Percentiles rank a stretch among this genome's conserved stretches.
Evolutionary conservation across 1,284 basidiomycete species (phyloP).

Genomic region (Pseudozyma tsukubaensis): DNA sequence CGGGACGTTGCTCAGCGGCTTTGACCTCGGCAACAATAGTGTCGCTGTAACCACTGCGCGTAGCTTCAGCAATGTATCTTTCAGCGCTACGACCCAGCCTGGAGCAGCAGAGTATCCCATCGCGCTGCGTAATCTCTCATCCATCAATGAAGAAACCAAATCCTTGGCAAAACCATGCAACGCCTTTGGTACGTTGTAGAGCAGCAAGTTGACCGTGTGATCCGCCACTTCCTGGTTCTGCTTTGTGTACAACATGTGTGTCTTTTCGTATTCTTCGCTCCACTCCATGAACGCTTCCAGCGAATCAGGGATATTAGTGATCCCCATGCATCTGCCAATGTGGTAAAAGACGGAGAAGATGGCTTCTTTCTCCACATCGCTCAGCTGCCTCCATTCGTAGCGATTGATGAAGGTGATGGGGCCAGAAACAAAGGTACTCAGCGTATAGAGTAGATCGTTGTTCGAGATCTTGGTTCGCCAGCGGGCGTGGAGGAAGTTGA

Average conservation of each 20-base stretch:
- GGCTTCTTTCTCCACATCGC: conserved; percentile 45
- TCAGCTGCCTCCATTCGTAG: conserved; percentile 35
- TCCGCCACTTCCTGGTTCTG: conserved; percentile 42
- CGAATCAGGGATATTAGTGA: conserved; percentile 35
- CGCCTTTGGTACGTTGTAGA: conserved; percentile 21
- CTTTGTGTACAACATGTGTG: conserved; percentile 33
- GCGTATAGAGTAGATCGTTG: conserved; percentile 51
- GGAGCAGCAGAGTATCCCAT: conserved; percentile 38
- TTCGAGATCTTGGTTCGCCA: conserved; percentile 49
- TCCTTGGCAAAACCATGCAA: conserved; percentile 32
- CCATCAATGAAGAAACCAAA: conserved; percentile 37
- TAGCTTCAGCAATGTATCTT: conserved; percentile 13
- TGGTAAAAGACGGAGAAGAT: conserved; percentile 48
- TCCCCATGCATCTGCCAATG: conserved; percentile 46
- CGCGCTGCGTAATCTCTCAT: conserved; percentile 26
- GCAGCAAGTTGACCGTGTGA: conserved; percentile 41
- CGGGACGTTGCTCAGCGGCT: conserved; percentile 27
- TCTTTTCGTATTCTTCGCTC: conserved; percentile 37
- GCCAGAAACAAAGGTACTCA: conserved; percentile 42
- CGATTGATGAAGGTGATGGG: conserved; percentile 42
- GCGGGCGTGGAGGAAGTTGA: conserved; percentile 47
- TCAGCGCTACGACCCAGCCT: conserved; percentile 17
- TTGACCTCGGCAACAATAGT: conserved; percentile 23
- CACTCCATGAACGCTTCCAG: conserved; percentile 32
- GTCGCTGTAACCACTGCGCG: conserved; percentile 12